Percentiles rank a stretch among this genome's conserved stretches.
Evolutionary conservation across 2,329 filamentous ascomycete genomes (phyloP).

Genomic region (Fusarium armeniacum): DNA sequence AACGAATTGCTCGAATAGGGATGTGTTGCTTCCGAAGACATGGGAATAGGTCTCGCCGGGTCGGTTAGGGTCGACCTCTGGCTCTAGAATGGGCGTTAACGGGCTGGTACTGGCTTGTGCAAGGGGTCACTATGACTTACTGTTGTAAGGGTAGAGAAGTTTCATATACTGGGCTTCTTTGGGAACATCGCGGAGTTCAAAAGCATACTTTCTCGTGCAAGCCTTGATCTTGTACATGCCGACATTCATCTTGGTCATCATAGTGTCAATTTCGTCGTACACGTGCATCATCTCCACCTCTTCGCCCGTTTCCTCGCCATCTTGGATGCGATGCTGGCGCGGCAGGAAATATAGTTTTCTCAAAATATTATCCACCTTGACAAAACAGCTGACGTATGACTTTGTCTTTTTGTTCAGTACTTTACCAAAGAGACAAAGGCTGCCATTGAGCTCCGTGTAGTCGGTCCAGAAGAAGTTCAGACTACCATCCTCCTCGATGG

Average conservation of each 20-base stretch:
- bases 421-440: slow-evolving; percentile 94
- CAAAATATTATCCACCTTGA: slow-evolving; percentile 95
- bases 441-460: slow-evolving; percentile 92
- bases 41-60: slow-evolving; percentile 92
- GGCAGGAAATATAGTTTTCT: slow-evolving; percentile 95
- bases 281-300: slow-evolving; percentile 90
- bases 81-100: slow-evolving; percentile 62
- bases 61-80: slow-evolving; percentile 74
- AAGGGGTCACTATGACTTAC: slow-evolving; percentile 52
- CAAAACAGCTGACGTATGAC: slow-evolving; percentile 88
- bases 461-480: slow-evolving; percentile 97
- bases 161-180: slow-evolving; percentile 94
- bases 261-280: slow-evolving; percentile 86
- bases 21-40: slow-evolving; percentile 93
- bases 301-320: slow-evolving; percentile 78
- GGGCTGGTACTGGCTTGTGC: background rate
- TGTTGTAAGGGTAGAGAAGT: slow-evolving; percentile 94
- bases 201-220: slow-evolving; percentile 92
- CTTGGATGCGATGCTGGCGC: slow-evolving; percentile 70
- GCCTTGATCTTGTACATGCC: slow-evolving; percentile 94
- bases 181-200: slow-evolving; percentile 88
- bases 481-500: slow-evolving; percentile 93
- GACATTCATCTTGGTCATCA: slow-evolving; percentile 91
- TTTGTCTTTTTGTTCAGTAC: slow-evolving; percentile 89
- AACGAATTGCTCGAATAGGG: slow-evolving; percentile 97